These are phyloP conservation scores for Fusarium fracticaudum DNA, from an alignment of 2,329 filamentous ascomycete genomes.

Conservation along the genomic window DNA sequence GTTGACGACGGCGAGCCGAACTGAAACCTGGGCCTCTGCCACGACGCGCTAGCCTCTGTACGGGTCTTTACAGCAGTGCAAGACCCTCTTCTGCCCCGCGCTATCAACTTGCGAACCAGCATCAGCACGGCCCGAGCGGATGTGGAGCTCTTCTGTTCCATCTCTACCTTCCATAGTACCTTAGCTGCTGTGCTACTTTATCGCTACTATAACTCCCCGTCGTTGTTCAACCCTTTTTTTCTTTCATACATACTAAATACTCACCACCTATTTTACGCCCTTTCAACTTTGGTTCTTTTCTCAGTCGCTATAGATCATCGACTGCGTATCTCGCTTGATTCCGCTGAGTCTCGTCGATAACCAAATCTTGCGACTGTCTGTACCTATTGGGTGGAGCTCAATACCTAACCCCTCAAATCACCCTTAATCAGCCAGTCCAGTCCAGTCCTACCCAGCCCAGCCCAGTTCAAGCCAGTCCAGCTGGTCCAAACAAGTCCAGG, in stretches of 20 bases:
- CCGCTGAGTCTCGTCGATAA: conserved; percentile 6
- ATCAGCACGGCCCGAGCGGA: conserved; percentile 38
- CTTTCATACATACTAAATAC: neutral
- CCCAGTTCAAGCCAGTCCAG: neutral
- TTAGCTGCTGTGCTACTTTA: neutral
- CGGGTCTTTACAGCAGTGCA: conserved; percentile 11
- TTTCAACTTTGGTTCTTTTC: neutral
- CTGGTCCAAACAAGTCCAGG: neutral
- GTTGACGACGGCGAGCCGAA: conserved; percentile 42
- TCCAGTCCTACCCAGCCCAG: neutral
- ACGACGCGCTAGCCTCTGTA: conserved; percentile 32
- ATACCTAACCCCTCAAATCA: conserved; percentile 31
- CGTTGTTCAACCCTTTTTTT: conserved; percentile 15
- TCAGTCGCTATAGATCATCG: neutral
- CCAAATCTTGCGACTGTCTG: conserved; percentile 21
- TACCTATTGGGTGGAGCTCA: conserved; percentile 31
- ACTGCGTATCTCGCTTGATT: conserved; percentile 15
- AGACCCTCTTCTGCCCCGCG: conserved; percentile 37
- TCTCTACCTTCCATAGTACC: conserved; percentile 11
- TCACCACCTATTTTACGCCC: neutral
- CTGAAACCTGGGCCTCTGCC: conserved; percentile 43
- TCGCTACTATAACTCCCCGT: conserved; percentile 11
- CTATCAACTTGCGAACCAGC: conserved; percentile 16
- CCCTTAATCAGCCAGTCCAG: conserved; percentile 30
- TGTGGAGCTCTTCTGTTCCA: conserved; percentile 34